These are phyloP conservation scores for Cystobasidium sp. DNA, from an alignment of 1,284 basidiomycete species.

Conservation along the genomic window DNA sequence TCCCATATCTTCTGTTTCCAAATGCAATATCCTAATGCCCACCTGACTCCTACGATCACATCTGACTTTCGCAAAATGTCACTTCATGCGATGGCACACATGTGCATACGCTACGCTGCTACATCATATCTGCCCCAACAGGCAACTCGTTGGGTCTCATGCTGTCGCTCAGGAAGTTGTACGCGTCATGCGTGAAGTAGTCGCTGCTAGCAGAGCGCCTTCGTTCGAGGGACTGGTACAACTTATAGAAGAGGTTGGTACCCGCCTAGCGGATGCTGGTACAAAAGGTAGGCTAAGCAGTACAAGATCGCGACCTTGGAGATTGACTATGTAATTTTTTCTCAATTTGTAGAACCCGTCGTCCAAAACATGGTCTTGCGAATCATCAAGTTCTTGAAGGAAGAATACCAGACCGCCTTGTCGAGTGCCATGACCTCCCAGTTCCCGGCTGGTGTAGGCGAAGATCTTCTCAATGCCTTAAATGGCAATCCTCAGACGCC, in stretches of 20 bases:
- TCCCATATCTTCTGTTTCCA: background rate
- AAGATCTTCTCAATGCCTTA: constrained; percentile 71
- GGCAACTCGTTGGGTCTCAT: constrained; percentile 85
- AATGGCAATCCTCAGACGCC: constrained; percentile 62
- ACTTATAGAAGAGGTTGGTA: constrained; percentile 79
- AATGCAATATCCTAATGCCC: background rate
- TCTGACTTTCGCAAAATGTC: background rate
- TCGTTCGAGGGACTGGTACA: constrained; percentile 83
- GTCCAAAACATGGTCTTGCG: constrained; percentile 92
- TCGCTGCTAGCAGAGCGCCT: constrained; percentile 81
- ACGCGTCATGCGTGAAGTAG: constrained; percentile 81
- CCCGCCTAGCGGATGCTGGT: constrained; percentile 80
- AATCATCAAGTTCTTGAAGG: constrained; percentile 86
- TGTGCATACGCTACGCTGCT: background rate
- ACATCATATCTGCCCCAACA: constrained; percentile 54
- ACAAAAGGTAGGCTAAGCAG: constrained; percentile 74
- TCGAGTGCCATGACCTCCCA: constrained; percentile 60
- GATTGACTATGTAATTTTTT: background rate
- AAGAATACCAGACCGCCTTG: constrained; percentile 70
- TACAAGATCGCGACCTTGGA: background rate
- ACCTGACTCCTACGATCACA: constrained; percentile 14
- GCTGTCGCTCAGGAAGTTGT: constrained; percentile 87
- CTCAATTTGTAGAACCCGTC: constrained; percentile 71
- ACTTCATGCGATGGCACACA: background rate
- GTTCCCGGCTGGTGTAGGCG: constrained; percentile 77